Base-by-base conservation (phyloP, 306 rosid species). In the Dicorynia guianensis region DNA sequence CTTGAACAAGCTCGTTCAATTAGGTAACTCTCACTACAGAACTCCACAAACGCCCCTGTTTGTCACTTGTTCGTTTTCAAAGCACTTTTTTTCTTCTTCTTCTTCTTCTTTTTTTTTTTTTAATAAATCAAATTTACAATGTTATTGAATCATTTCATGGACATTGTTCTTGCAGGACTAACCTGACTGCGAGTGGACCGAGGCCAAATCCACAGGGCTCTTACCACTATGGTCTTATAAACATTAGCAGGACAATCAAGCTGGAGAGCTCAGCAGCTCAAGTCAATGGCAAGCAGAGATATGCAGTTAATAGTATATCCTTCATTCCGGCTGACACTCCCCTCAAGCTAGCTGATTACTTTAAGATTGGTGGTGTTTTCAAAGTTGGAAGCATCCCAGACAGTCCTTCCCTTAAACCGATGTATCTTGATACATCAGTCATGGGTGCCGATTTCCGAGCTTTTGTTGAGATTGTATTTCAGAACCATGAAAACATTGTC, bases 151-250 rank as follows among this genome's bases (percentile, higher is more conserved):
- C 30, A 25, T 74, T 30, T 61, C 18, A 55, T 78, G 75, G 14
- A 14, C 43, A 68, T 67, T 7, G 11, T 71, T 81, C 66, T 91
- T 91, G 98, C 6, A 74, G 93, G 92, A 90, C 30, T 25, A 25
- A 95, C 62, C 85, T 92, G 77, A 89, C 97, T 17, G 98, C 98
- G 11, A 95, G 98, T 63, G 98, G 98, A 33, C 98, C 98, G 17
- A 90, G 98, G 73, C 98, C 98, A 15, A 94, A 94, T 60, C 98
- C 98, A 19, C 98, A 94, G 82, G 98, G 98, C 49, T 94, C 98
- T 13, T 94, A 94, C 87, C 95, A 82, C 81, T 94, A 94, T 60
- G 98, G 98, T 48, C 33, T 88, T 89, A 90, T 95, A 81, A 85
- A 84, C 7, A 93, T 97, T 0, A 80, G 73, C 33, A 83, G 91